phyloP scores from a whole-genome alignment of 139 green algal genomes.

The Chlamydomonas sphaeroides region DNA sequence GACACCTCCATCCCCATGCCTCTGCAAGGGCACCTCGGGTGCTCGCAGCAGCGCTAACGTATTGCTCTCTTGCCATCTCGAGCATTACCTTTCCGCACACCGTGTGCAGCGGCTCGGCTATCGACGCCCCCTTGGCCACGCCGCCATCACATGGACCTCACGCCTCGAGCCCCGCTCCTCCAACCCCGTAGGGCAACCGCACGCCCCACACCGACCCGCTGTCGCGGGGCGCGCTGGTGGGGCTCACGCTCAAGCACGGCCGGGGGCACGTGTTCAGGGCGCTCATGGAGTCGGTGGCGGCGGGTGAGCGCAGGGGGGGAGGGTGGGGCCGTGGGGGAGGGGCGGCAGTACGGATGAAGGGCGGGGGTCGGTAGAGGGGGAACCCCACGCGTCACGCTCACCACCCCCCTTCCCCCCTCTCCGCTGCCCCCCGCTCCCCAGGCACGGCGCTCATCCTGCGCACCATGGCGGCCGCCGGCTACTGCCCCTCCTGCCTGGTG shows the following conservation, averaged over 20 bases:
- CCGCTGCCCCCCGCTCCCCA: neutral
- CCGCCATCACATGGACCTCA: too few relatives aligned
- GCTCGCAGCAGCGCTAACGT: too few relatives aligned
- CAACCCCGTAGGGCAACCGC: conserved; percentile 74
- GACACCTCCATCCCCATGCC: too few relatives aligned
- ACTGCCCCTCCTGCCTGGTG: conserved; percentile 55
- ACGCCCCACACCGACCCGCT: conserved; percentile 84
- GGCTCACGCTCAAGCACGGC: conserved; percentile 79
- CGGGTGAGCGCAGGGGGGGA: neutral
- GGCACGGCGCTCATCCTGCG: conserved; percentile 80
- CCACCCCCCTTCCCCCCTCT: neutral
- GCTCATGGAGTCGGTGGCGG: conserved; percentile 73
- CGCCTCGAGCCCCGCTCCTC: too few relatives aligned
- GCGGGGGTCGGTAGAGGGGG: too few relatives aligned
- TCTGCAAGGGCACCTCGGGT: too few relatives aligned
- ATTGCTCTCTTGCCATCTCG: too few relatives aligned
- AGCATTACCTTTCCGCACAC: too few relatives aligned
- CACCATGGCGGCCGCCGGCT: conserved; percentile 70
- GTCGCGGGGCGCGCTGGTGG: conserved; percentile 73
- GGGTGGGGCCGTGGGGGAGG: neutral
- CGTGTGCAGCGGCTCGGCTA: too few relatives aligned
- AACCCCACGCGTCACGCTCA: neutral
- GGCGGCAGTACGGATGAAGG: neutral
- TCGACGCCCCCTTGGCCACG: too few relatives aligned
- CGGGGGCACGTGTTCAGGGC: conserved; percentile 76